These are phyloP conservation scores for Apiospora koreana DNA, from an alignment of 2,329 filamentous ascomycete genomes.

Conservation along the genomic window DNA sequence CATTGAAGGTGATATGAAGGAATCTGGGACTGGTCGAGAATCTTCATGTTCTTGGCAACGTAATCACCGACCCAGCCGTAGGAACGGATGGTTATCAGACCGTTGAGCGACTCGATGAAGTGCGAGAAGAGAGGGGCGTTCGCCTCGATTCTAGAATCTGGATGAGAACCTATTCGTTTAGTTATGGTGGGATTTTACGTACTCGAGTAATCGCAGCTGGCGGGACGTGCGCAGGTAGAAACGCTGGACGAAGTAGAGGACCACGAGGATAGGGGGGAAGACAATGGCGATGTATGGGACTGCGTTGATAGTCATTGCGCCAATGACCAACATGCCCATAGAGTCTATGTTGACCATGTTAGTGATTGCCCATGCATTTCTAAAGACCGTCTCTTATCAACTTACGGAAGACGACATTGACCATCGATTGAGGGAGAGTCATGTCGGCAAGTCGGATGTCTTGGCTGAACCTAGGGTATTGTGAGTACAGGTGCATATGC, in stretches of 20 bases:
- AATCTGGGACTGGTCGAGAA: slow-evolving; percentile 42
- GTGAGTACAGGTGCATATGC: not conserved
- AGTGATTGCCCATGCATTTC: not conserved
- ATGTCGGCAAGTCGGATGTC: slow-evolving; percentile 17
- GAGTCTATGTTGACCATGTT: not conserved
- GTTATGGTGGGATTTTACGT: not conserved
- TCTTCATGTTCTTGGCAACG: not conserved
- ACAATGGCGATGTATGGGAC: slow-evolving; percentile 12
- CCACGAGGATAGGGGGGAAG: not conserved
- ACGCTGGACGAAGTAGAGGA: slow-evolving; percentile 15
- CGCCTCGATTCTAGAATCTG: not conserved
- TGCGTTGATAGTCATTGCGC: slow-evolving; percentile 11
- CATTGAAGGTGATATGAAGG: slow-evolving; percentile 33
- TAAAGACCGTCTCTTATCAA: no score
- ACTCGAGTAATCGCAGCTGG: slow-evolving; percentile 12
- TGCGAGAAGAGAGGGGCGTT: slow-evolving; percentile 10
- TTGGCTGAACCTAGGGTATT: slow-evolving; percentile 13
- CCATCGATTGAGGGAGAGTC: slow-evolving; percentile 11
- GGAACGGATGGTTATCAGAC: slow-evolving; percentile 3
- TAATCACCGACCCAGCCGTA: not conserved
- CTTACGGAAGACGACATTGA: slow-evolving; percentile 15
- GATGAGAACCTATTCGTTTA: not conserved
- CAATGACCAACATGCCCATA: slow-evolving; percentile 5
- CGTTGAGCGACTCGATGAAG: slow-evolving; percentile 11
- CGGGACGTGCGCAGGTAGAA: slow-evolving; percentile 16